Conservation (phyloP, 2,329 filamentous ascomycete species). For the Conoideocrella luteorostrata region DNA sequence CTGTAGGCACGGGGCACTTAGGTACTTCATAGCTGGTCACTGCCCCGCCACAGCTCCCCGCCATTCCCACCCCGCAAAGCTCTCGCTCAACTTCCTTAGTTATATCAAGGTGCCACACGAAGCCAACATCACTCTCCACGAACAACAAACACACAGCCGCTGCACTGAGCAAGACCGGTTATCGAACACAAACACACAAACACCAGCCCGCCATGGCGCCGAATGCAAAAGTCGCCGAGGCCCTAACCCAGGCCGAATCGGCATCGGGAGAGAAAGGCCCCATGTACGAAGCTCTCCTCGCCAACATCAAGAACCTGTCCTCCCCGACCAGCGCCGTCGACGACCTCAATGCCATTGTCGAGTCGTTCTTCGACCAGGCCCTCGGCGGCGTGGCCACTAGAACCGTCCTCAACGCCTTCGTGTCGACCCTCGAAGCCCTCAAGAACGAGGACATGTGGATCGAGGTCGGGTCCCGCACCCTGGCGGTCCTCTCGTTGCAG, state of each 20-base stretch:
- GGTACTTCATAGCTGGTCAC: not conserved
- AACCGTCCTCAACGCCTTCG: constrained; percentile 61
- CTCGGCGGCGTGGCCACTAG: constrained; percentile 73
- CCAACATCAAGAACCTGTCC: constrained; percentile 34
- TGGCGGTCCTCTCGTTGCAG: constrained; percentile 57
- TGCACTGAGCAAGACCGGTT: too few species aligned
- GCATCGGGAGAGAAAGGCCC: constrained; percentile 34
- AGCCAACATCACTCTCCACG: too few species aligned
- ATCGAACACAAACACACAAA: too few species aligned
- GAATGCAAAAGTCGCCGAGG: constrained; percentile 34
- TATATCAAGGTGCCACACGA: too few species aligned
- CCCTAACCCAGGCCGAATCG: constrained; percentile 34
- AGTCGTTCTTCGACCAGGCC: constrained; percentile 60
- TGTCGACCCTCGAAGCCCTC: constrained; percentile 55
- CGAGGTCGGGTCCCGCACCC: constrained; percentile 67
- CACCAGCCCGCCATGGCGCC: constrained; percentile 26
- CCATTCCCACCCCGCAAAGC: constrained; percentile 7
- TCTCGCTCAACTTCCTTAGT: not conserved
- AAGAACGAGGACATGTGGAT: constrained; percentile 62
- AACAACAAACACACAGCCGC: too few species aligned
- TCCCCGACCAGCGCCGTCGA: constrained; percentile 32
- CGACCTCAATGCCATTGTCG: constrained; percentile 62
- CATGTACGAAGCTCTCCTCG: constrained; percentile 40
- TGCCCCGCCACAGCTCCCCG: constrained; percentile 2
- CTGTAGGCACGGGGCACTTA: not conserved